Evolutionary conservation across 352 stramenopile genomes (phyloP).

Genomic region (Phytophthora pistaciae): DNA sequence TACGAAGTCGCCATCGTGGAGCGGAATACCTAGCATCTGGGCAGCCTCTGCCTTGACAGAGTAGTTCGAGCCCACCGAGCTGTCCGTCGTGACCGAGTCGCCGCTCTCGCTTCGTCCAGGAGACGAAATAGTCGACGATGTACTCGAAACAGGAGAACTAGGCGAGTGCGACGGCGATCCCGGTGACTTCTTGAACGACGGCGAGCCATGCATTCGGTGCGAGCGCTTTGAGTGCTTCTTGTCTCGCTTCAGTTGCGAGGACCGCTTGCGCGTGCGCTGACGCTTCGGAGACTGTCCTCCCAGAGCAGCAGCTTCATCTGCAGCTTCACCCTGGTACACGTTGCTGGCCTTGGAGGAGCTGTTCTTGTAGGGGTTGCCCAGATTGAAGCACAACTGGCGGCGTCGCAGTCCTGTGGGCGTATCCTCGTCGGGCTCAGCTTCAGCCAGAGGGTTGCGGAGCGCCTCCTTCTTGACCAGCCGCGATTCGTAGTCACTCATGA

Average conservation of each 20-base stretch:
- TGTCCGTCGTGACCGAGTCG: conserved; percentile 66
- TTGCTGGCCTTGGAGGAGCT: conserved; percentile 86
- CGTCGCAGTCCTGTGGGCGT: conserved; percentile 75
- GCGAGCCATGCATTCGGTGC: conserved; percentile 70
- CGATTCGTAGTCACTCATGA: conserved; percentile 92
- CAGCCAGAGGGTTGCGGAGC: conserved; percentile 82
- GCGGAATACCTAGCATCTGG: conserved; percentile 80
- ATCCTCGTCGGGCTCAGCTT: conserved; percentile 88
- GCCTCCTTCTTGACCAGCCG: conserved; percentile 89
- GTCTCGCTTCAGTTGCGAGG: conserved; percentile 83
- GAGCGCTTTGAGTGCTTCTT: conserved; percentile 79
- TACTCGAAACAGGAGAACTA: conserved; percentile 62
- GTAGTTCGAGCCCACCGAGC: conserved; percentile 76
- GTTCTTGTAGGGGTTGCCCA: conserved; percentile 92
- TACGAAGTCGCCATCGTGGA: conserved; percentile 70
- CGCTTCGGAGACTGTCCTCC: conserved; percentile 83
- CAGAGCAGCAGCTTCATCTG: conserved; percentile 83
- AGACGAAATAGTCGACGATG: conserved; percentile 66
- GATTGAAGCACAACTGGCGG: conserved; percentile 86
- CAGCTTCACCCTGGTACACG: conserved; percentile 86
- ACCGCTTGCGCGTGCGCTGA: conserved; percentile 86
- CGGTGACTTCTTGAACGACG: conserved; percentile 76
- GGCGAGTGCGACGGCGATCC: conserved; percentile 75
- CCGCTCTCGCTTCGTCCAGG: conserved; percentile 71
- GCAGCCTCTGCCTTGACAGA: conserved; percentile 83